Evolutionary conservation across 140 eudicot species (phyloP).

Genomic region (Senecio squalidus): DNA sequence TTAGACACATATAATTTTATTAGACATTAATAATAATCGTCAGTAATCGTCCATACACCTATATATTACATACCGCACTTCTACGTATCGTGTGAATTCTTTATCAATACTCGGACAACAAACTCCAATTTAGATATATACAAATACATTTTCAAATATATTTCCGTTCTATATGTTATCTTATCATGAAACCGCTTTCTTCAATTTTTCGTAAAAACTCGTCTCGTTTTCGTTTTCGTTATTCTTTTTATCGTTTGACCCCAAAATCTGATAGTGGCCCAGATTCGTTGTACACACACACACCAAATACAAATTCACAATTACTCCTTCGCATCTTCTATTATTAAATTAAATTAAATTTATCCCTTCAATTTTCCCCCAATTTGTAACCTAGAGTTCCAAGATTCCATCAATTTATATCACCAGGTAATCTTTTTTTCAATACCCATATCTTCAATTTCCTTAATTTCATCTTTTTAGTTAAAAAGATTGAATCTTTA

Average conservation of each 20-base stretch:
- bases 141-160: too few species aligned
- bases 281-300: slow-evolving; percentile 21
- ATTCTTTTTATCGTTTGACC: slow-evolving; percentile 20
- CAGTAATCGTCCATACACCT: too few species aligned
- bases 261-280: slow-evolving; percentile 13
- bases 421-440: slow-evolving; percentile 17
- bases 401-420: slow-evolving; percentile 1
- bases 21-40: too few species aligned
- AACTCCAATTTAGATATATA: too few species aligned
- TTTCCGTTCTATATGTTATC: too few species aligned
- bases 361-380: slow-evolving; percentile 1
- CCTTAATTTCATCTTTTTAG: not conserved
- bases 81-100: too few species aligned
- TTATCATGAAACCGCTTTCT: too few species aligned
- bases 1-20: too few species aligned
- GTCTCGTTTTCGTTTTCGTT: too few species aligned
- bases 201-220: slow-evolving; percentile 1
- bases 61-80: too few species aligned
- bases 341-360: not conserved
- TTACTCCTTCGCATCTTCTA: slow-evolving; percentile 18
- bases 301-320: slow-evolving; percentile 7
- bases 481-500: not conserved
- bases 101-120: too few species aligned
- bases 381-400: slow-evolving; percentile 21
- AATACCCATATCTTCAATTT: slow-evolving; percentile 12